Conservation (phyloP, 2,329 filamentous ascomycete species). For the Diplodia mutila region DNA sequence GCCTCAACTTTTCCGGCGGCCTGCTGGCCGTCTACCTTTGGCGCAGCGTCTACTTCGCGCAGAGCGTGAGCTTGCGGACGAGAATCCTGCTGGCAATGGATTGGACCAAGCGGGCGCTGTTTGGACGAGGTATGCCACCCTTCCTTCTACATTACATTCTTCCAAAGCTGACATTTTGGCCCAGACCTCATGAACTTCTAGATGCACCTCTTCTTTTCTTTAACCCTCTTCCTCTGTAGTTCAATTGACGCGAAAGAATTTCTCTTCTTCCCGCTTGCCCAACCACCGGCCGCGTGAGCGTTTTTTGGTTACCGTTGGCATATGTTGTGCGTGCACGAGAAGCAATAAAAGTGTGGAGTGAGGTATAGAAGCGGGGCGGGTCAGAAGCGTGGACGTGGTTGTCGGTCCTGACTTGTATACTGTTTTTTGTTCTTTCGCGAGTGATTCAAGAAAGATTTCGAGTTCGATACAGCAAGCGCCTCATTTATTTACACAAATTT, state of each 20-base stretch:
- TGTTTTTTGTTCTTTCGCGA: neutral
- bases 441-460: neutral
- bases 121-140: slow-evolving; percentile 79
- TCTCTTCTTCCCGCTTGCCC: neutral
- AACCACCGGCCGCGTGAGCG: neutral
- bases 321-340: neutral
- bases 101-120: slow-evolving; percentile 94
- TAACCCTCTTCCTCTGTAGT: neutral
- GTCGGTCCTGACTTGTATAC: neutral
- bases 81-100: slow-evolving; percentile 93
- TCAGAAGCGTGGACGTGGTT: neutral
- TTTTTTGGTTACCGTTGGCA: neutral
- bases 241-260: neutral
- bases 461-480: neutral
- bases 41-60: slow-evolving; percentile 95
- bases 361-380: neutral
- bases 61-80: slow-evolving; percentile 92
- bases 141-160: neutral
- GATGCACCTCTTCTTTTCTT: neutral
- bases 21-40: slow-evolving; percentile 94
- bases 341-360: neutral
- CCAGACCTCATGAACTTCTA: slow-evolving; percentile 42
- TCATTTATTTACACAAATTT: neutral
- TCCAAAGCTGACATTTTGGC: slow-evolving; percentile 16
- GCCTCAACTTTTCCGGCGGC: slow-evolving; percentile 78